Evolutionary conservation across 2,329 filamentous ascomycete genomes (phyloP), one percentile per base, ranked within the genome.

Genomic region (Fusarium continuum): DNA sequence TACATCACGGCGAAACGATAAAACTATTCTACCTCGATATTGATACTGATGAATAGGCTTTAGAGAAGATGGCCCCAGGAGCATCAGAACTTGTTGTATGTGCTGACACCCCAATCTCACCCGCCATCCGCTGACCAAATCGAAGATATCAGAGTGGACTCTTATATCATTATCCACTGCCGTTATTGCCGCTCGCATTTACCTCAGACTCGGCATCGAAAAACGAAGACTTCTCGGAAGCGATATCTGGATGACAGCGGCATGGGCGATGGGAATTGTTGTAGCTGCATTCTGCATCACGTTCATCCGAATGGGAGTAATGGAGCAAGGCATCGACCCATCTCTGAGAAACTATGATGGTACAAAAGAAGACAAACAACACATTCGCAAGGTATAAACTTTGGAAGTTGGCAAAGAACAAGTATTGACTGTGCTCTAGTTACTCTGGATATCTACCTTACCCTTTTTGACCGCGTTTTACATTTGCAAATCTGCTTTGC

Each of bases 391-490:
- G 41, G 57, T 61, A 49, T 3, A 17, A 3, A 11, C 4, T 14
- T 3, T 10, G 4, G 7, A 0, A 6, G 2, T 1, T 3, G 3
- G 0, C 3, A 14, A 14, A 6, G 0, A 2, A 2, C 2, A 5
- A 10, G 6, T 5, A 11, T 13, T 49, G 4, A 47, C 28, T 4
- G 4, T 4, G 1, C 2, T 0, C 8, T 8, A 65, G 63, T 1
- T 66, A 6, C 29, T 55, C 8, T 66, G 62, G 62, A 34, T 64
- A 13, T 49, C 39, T 13, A 28, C 32, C n/a, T 23, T 66, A 8
- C 62, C 62, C 2, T 66, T 66, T 11, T 36, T 60, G 2, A 38
- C 40, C 9, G 35, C 62, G 2, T 64, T 64, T 7, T 66, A 66
- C 8, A 23, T 61, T 6, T 60, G 58, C 23, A 66, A 66, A 17